A percentile compares a stretch with the other conserved stretches of the same genome.
phyloP scores from a whole-genome alignment of 305 asterid species.

The Coffea humblotiana region DNA sequence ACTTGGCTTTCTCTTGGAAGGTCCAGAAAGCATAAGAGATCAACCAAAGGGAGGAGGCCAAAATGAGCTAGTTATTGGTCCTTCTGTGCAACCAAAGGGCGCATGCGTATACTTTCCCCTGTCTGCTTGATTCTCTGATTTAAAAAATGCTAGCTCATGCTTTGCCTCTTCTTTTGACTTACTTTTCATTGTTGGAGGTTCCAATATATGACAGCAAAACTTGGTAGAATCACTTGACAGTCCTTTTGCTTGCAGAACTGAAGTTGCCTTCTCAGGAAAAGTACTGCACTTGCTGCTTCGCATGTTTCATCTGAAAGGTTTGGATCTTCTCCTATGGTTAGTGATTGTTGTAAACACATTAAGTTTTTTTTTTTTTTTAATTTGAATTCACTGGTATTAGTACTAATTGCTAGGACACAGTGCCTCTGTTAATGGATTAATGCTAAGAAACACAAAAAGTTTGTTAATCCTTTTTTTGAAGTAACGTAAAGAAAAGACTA shows the following conservation, averaged over 20 bases:
- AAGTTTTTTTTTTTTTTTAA: neutral
- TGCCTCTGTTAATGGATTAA: no score
- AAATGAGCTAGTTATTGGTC: conserved; percentile 59
- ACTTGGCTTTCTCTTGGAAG: conserved; percentile 41
- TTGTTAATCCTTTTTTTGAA: no score
- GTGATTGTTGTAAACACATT: neutral
- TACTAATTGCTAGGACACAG: neutral
- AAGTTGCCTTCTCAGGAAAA: conserved; percentile 60
- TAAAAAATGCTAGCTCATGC: conserved; percentile 8
- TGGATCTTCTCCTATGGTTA: conserved; percentile 22
- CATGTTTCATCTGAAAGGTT: conserved; percentile 75
- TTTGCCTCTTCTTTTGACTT: neutral
- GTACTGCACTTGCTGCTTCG: conserved; percentile 49
- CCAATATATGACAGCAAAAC: neutral
- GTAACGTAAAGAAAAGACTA: no score
- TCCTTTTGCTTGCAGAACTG: conserved; percentile 45
- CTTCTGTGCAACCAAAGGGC: conserved; percentile 53
- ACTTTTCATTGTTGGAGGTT: neutral
- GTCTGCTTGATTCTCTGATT: conserved; percentile 8
- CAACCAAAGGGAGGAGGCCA: conserved; percentile 42
- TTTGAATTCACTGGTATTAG: no score
- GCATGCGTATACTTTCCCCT: conserved; percentile 44
- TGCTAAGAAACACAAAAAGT: neutral
- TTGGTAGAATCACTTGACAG: neutral
- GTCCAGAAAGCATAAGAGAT: conserved; percentile 65